Evolutionary conservation across 768 basidiomycete genomes (phyloP).

Genomic region (Naganishia antarctica): DNA sequence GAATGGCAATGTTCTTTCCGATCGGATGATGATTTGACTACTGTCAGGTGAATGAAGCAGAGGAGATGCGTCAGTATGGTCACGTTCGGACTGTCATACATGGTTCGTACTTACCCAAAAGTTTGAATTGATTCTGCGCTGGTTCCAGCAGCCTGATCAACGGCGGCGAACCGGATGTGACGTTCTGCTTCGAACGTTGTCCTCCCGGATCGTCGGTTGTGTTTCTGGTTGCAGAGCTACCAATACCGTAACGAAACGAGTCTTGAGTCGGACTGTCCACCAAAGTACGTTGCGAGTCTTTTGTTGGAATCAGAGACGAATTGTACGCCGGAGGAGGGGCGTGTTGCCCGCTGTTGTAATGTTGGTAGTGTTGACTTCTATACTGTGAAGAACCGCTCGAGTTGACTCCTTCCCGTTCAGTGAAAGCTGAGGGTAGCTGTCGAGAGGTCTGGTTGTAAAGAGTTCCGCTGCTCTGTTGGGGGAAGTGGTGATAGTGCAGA

Average conservation of each 20-base stretch:
- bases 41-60: too few species aligned
- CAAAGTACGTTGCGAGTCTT: slow-evolving; percentile 15
- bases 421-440: neutral
- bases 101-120: too few species aligned
- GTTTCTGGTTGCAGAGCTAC: too few species aligned
- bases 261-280: neutral
- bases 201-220: neutral
- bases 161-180: too few species aligned
- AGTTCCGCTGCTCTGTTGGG: neutral
- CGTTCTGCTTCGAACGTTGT: neutral
- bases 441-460: neutral
- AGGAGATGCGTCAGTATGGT: too few species aligned
- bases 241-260: neutral
- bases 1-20: neutral
- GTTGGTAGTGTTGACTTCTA: too few species aligned
- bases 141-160: too few species aligned
- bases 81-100: too few species aligned
- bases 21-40: neutral
- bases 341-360: too few species aligned
- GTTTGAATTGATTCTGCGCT: neutral
- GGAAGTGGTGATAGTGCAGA: slow-evolving; percentile 2
- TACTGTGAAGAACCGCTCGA: neutral
- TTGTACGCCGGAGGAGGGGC: slow-evolving; percentile 3
- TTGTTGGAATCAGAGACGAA: neutral
- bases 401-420: neutral